Evolutionary conservation across 2,329 filamentous ascomycete species (phyloP), one percentile per base, ranked within the genome.

Genomic region (Colletotrichum noveboracense): DNA sequence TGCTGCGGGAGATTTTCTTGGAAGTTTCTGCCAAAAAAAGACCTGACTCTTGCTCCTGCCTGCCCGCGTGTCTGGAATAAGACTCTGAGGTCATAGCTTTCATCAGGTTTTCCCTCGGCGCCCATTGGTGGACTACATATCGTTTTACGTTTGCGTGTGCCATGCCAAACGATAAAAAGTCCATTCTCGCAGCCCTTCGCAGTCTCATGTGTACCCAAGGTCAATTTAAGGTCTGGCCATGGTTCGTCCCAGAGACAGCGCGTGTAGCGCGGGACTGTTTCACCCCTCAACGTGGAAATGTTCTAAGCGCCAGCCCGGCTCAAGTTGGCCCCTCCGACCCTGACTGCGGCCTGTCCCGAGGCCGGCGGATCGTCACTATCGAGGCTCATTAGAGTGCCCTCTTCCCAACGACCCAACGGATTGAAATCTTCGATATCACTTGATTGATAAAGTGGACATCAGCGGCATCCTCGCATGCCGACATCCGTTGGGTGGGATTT

Each of bases 61-160:
- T 34, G 64, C 66, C 64, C 43, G 62, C 72, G 38, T 38, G 52
- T 66, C 34, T 30, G 62, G 58, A 58, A 69, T 38, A 60, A 32
- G 70, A 28, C 73, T 68, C 18, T 76, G 70, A 74, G 74, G 74
- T 76, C 74, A 74, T 76, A 74, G 74, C 74, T 75, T 65, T 69
- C 18, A 10, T 38, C 32, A n/a, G 18, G 18, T 65, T 68, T 34
- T 30, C 43, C 48, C 70, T 26, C 38, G 26, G 16, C 43, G 36
- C 30, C 34, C 28, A 75, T 73, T 74, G 74, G 70, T 60, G 30
- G 70, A 52, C 43, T 52, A 21, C n/a, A 52, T 21, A 13, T 52
- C 43, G 43, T 52, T 52, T 52, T 52, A 52, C 43, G 43, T 34
- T 36, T 28, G 13, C 28, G 21, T 34, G 70, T 68, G 62, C 24